Percentiles rank a stretch among this genome's conserved stretches.
Evolutionary conservation across 371 early-diverging fungal genomes (phyloP).

Genomic region (Rhizopus arrhizus): DNA sequence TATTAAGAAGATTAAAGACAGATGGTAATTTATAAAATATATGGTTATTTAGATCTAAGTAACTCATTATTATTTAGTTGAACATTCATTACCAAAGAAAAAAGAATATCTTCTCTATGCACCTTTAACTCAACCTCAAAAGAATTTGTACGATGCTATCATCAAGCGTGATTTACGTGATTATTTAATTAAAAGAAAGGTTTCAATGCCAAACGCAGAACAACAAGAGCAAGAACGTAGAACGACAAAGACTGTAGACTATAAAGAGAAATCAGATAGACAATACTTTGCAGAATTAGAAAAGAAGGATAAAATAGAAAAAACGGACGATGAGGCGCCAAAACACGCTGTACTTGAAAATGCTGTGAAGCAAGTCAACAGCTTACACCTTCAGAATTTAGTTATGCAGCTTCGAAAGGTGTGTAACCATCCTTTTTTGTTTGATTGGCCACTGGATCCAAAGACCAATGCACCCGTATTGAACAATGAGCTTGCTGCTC

Average conservation of each 20-base stretch:
- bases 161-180: constrained; percentile 73
- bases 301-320: constrained; percentile 32
- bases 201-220: constrained; percentile 31
- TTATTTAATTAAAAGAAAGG: constrained; percentile 65
- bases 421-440: constrained; percentile 95
- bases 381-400: constrained; percentile 72
- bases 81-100: constrained; percentile 85
- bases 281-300: constrained; percentile 52
- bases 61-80: constrained; percentile 58
- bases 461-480: constrained; percentile 48
- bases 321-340: neutral
- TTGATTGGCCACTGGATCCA: constrained; percentile 74
- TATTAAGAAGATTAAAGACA: constrained; percentile 93
- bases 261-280: constrained; percentile 50
- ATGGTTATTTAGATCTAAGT: neutral
- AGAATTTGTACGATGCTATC: constrained; percentile 82
- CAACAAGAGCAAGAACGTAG: constrained; percentile 10
- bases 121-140: constrained; percentile 82
- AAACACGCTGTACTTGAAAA: constrained; percentile 10
- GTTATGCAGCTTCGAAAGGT: constrained; percentile 95
- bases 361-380: constrained; percentile 52
- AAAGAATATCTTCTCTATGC: constrained; percentile 87
- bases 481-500: constrained; percentile 61
- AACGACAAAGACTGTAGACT: constrained; percentile 34
- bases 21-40: constrained; percentile 64